Evolutionary conservation across 75 land plant species (phyloP), one percentile per base, ranked within the genome.

Genomic region (Cunninghamia lanceolata): DNA sequence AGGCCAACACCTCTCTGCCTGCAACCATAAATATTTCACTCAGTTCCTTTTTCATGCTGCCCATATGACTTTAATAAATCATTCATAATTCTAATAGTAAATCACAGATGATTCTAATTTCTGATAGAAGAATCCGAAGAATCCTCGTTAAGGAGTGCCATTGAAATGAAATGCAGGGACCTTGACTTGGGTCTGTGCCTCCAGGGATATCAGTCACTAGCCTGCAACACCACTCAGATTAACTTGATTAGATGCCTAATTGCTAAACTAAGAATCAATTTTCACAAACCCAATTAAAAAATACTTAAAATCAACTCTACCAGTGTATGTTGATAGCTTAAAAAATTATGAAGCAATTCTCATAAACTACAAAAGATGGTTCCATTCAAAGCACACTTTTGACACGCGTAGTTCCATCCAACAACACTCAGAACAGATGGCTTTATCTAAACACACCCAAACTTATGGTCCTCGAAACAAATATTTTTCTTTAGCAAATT

Each of bases 141-240:
- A 50, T 50, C 53, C 53, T 13, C 53, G 14, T 50, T 50, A 13
- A 8, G 30, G 68, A 6, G 1, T 63, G 9, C 6, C 68, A 63
- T 21, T 4, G 7, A 25, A 63, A 63, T 28, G 68, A 25, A 63
- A 63, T 25, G 68, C 68, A 63, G 9, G 1, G 68, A 80, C 96
- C 96, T 93, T 87, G 88, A 21, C 86, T 85, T 9, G 91, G 85
- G 56, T 93, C 86, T 16, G 88, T 85, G 17, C 89, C 96, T n/a
- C 91, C 97, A 15, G 98, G 98, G 63, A 96, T 95, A 74, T 96
- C 95, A 11, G 93, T 89, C 46, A 96, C 95, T 32, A 94, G 87
- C 98, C 98, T 96, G 93, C 14, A 8, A 54, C 39, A 17, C 7
- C 50, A 82, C 34, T 35, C 84, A 38, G 2, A 63, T 0, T n/a